Conservation (phyloP, 2,329 filamentous ascomycete species). For the Alternaria infectoria region DNA sequence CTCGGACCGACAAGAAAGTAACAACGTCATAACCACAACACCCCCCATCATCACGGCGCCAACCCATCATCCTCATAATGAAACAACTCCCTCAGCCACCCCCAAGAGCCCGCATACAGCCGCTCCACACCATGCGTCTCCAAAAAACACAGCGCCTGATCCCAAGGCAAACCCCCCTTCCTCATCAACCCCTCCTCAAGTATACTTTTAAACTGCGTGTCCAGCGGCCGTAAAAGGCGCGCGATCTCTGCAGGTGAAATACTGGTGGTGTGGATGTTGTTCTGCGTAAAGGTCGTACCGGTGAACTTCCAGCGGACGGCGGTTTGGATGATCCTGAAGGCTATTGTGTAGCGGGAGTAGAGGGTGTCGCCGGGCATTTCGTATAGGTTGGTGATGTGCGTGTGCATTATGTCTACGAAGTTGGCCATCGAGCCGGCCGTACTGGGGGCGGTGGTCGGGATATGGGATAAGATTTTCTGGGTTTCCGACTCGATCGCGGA, state of each 20-base stretch:
- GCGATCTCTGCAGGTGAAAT: background rate
- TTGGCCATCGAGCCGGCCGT: background rate
- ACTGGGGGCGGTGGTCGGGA: background rate
- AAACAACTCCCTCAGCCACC: background rate
- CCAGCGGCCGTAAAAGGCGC: background rate
- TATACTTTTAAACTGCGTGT: background rate
- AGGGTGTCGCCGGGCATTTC: background rate
- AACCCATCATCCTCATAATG: background rate
- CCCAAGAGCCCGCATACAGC: background rate
- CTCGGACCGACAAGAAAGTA: background rate
- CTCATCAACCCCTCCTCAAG: background rate
- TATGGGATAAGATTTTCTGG: background rate
- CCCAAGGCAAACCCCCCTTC: background rate
- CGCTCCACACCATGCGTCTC: background rate
- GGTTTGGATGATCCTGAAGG: background rate
- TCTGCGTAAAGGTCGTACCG: background rate
- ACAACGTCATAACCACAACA: background rate
- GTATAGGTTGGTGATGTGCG: background rate
- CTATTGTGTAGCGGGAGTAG: background rate
- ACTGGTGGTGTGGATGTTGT: background rate
- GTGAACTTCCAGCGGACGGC: background rate
- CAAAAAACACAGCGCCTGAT: background rate
- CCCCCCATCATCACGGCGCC: background rate
- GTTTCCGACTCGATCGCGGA: background rate
- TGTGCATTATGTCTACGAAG: background rate